Percentiles rank a stretch among this genome's conserved stretches.
These are phyloP conservation scores for Mucor indicus DNA, from an alignment of 371 early-diverging fungal species.

Conservation along the genomic window DNA sequence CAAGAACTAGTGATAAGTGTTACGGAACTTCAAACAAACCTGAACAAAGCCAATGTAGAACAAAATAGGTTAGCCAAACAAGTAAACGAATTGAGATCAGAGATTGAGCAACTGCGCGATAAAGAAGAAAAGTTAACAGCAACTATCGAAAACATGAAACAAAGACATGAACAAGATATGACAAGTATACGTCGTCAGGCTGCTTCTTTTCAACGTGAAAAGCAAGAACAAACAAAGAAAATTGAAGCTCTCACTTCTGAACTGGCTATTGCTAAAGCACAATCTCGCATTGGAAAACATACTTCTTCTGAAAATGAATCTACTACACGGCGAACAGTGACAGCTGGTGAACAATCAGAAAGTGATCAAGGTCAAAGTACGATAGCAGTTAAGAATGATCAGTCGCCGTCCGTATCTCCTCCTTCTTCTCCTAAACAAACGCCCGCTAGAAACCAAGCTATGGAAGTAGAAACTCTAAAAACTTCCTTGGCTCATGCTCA, in stretches of 20 bases:
- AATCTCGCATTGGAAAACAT: conserved; percentile 37
- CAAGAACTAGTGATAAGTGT: conserved; percentile 56
- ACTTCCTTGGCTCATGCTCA: conserved; percentile 46
- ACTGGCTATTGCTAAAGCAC: conserved; percentile 47
- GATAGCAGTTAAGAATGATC: conserved; percentile 8
- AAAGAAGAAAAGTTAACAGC: conserved; percentile 58
- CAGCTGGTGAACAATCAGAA: conserved; percentile 8
- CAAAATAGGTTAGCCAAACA: conserved; percentile 58
- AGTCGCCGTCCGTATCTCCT: conserved; percentile 8
- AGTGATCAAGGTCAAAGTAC: conserved; percentile 26
- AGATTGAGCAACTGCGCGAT: conserved; percentile 63
- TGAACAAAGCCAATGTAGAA: conserved; percentile 53
- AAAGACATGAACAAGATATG: conserved; percentile 68
- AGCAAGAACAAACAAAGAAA: conserved; percentile 52
- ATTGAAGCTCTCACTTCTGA: conserved; percentile 63
- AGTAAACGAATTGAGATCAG: conserved; percentile 50
- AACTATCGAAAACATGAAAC: conserved; percentile 53
- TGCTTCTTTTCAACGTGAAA: conserved; percentile 65
- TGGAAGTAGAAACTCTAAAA: conserved; percentile 47
- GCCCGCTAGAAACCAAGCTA: conserved; percentile 28
- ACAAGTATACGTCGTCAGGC: conserved; percentile 55
- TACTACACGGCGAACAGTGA: background rate
- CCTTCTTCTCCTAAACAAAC: conserved; percentile 27
- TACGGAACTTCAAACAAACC: conserved; percentile 52
- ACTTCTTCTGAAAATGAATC: conserved; percentile 11